A percentile compares a stretch with the other conserved stretches of the same genome.
phyloP scores from a whole-genome alignment of 2,329 filamentous ascomycete genomes.

The Onygenales sp. region DNA sequence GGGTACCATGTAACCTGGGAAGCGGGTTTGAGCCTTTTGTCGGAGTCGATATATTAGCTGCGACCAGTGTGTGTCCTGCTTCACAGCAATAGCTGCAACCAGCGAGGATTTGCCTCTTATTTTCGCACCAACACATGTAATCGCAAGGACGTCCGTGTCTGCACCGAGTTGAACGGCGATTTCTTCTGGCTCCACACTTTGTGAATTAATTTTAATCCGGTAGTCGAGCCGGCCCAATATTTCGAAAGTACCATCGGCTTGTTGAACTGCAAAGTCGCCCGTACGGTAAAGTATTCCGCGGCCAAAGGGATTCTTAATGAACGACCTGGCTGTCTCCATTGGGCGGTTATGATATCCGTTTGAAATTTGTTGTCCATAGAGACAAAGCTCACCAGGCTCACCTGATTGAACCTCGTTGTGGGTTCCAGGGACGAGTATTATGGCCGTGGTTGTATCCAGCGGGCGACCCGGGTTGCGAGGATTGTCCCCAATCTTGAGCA shows the following conservation, averaged over 20 bases:
- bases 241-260: constrained; percentile 10
- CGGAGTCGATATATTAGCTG: constrained; percentile 1
- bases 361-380: constrained; percentile 28
- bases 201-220: constrained; percentile 9
- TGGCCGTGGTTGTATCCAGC: constrained; percentile 9
- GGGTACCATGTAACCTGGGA: constrained; percentile 39
- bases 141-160: not conserved
- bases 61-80: not conserved
- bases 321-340: constrained; percentile 8
- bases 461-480: constrained; percentile 8
- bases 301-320: constrained; percentile 12
- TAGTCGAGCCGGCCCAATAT: constrained; percentile 10
- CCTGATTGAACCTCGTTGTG: constrained; percentile 15
- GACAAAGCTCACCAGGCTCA: constrained; percentile 19
- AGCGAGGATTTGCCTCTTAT: not conserved
- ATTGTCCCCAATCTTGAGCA: not conserved
- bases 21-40: constrained; percentile 6
- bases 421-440: constrained; percentile 22
- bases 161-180: constrained; percentile 17
- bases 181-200: constrained; percentile 35
- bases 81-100: not conserved
- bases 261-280: constrained; percentile 12
- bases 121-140: not conserved
- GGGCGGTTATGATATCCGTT: constrained; percentile 24
- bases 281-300: constrained; percentile 9